Base-by-base conservation (phyloP, 75 land plant genomes). In the Larix kaempferi region DNA sequence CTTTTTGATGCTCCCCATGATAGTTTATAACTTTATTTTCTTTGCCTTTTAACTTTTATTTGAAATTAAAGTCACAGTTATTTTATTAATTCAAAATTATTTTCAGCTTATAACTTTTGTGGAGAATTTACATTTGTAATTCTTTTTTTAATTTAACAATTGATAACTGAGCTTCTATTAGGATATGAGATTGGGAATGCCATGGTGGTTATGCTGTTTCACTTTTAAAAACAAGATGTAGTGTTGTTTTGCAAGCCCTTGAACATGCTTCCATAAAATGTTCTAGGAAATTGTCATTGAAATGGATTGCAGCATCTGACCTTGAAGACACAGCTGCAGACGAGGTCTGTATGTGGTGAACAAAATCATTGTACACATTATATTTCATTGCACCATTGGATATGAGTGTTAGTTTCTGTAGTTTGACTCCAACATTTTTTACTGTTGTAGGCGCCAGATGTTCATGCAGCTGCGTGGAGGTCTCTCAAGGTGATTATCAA, bases 281-380 rank as follows among this genome's bases (percentile, higher is more conserved):
- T 56, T 62, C 72, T 23, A 76, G 89, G 66, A 96, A 96, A 80
- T 81, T 96, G 77, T 71, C 83, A 62, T 79, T 96, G 56, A 90
- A 92, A 21, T 96, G 99, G 97, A 88, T 96, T 71, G 83, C 95
- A 49, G 89, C 99, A 49, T 80, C 86, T 80, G 97, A 96, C 52
- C 91, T 96, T 69, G 97, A 96, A 86, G 95, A 92, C 71, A 73
- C 76, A 35, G 82, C 93, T 23, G 76, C 74, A 59, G 71, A 62
- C 80, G 87, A 95, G 91, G 94, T 93, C 63, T 63, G 19, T 1
- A 7, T 69, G n/a, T 69, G 52, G 44, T 37, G 52, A 69, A 41
- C 35, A 35, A 0, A 22, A 3, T 69, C 12, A 44, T 11, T 41
- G 52, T 21, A 7, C 41, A 37, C 41, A 69, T 17, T 22, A 7